Evolutionary conservation across 768 basidiomycete genomes (phyloP).

Genomic region (Hygrophorus russula): DNA sequence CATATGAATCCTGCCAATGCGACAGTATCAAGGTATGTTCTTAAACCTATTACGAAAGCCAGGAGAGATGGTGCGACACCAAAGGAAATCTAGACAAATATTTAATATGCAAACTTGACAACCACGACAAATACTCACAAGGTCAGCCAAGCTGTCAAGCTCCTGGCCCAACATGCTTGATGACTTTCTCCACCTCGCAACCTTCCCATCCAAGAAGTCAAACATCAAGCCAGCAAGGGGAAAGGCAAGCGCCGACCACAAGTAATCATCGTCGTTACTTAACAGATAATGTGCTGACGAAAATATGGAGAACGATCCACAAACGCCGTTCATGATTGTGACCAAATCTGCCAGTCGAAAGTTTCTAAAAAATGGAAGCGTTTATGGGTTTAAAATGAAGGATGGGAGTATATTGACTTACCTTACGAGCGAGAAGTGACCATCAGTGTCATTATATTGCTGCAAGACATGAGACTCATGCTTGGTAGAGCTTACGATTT

Average conservation of each 20-base stretch:
- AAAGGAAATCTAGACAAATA: slow-evolving; percentile 71
- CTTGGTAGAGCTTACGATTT: slow-evolving; percentile 9
- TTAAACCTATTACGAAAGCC: slow-evolving; percentile 82
- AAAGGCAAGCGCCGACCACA: slow-evolving; percentile 80
- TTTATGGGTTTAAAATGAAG: slow-evolving; percentile 9
- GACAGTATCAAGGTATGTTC: slow-evolving; percentile 85
- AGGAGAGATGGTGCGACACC: slow-evolving; percentile 94
- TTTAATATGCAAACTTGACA: slow-evolving; percentile 4
- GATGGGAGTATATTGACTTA: slow-evolving; percentile 21
- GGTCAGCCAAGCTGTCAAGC: slow-evolving; percentile 91
- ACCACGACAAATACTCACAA: slow-evolving; percentile 40
- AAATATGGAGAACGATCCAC: slow-evolving; percentile 92
- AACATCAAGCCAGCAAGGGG: slow-evolving; percentile 94
- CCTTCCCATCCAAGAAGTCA: slow-evolving; percentile 96
- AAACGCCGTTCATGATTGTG: slow-evolving; percentile 98
- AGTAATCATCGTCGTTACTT: slow-evolving; percentile 64
- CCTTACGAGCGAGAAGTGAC: slow-evolving; percentile 98
- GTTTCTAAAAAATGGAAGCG: slow-evolving; percentile 44
- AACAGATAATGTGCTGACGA: slow-evolving; percentile 83
- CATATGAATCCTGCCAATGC: slow-evolving; percentile 86
- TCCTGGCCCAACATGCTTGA: slow-evolving; percentile 96
- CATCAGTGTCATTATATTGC: slow-evolving; percentile 80
- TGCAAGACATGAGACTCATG: slow-evolving; percentile 41
- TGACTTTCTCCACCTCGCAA: slow-evolving; percentile 94
- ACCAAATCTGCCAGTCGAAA: slow-evolving; percentile 97